phyloP scores from a whole-genome alignment of 805 yeast species.

The Monosporozyma yasuniensis region DNA sequence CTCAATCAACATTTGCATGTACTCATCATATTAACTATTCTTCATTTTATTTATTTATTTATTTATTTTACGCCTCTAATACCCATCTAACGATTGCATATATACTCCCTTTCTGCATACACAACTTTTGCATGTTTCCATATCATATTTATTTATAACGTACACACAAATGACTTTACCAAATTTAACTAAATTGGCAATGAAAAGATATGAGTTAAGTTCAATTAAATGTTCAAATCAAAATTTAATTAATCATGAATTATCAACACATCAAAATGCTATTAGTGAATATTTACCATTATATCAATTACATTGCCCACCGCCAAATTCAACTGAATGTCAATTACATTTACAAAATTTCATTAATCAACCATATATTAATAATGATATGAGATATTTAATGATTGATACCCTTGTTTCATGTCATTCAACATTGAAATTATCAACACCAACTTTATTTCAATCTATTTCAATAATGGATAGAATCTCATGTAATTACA shows the following conservation, averaged over 20 bases:
- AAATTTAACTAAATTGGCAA: conserved; percentile 3
- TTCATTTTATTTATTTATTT: neutral
- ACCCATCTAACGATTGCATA: neutral
- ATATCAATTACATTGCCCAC: neutral
- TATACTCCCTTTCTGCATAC: neutral
- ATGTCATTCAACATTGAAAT: conserved; percentile 50
- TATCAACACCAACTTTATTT: conserved; percentile 56
- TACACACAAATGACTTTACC: conserved; percentile 1
- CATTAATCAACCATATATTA: conserved; percentile 34
- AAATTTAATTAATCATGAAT: conserved; percentile 39
- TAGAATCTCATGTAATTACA: conserved; percentile 73
- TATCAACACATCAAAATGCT: conserved; percentile 36
- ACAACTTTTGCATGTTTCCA: neutral
- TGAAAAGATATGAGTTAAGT: conserved; percentile 12
- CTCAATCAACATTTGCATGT: too few species aligned
- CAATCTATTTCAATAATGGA: conserved; percentile 67
- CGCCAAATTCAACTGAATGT: neutral
- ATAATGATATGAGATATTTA: conserved; percentile 54
- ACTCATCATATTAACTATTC: neutral
- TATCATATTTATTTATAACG: neutral
- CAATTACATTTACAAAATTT: conserved; percentile 21
- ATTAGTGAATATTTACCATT: conserved; percentile 36
- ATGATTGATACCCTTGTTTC: conserved; percentile 77
- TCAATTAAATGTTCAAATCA: conserved; percentile 12
- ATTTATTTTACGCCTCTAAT: neutral